Conservation (phyloP, 805 yeast species). For the Sugiyamaella valdiviana region DNA sequence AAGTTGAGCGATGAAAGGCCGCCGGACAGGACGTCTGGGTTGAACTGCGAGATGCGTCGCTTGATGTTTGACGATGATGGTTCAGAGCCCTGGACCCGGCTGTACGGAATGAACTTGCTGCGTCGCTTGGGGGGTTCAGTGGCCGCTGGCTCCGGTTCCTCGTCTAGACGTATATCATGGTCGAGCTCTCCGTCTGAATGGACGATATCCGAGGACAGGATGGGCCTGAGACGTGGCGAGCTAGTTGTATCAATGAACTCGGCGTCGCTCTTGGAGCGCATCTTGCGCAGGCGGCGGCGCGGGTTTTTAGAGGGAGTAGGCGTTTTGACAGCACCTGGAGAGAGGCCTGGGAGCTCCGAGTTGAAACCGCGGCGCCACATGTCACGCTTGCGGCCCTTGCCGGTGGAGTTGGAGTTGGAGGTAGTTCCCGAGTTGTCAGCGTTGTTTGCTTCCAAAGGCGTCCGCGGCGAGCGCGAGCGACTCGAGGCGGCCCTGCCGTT, state of each 20-base stretch:
- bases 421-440: too few relatives aligned
- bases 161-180: neutral
- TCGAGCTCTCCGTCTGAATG: conserved; percentile 14
- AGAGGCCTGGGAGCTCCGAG: neutral
- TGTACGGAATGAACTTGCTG: neutral
- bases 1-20: conserved; percentile 14
- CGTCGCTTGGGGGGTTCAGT: neutral
- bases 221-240: neutral
- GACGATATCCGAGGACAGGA: neutral
- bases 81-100: conserved; percentile 2
- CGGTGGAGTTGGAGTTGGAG: too few relatives aligned
- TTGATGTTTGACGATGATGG: neutral
- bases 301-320: neutral
- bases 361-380: neutral
- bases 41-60: conserved; percentile 19
- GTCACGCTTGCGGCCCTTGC: conserved; percentile 2
- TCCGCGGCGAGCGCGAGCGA: too few relatives aligned
- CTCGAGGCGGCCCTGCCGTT: too few relatives aligned
- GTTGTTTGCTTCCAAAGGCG: too few relatives aligned
- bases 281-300: conserved; percentile 13
- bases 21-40: conserved; percentile 9
- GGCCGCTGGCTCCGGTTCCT: neutral
- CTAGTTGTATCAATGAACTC: conserved; percentile 5
- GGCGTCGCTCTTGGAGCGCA: conserved; percentile 19
- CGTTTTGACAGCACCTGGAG: neutral